Percentiles rank a stretch among this genome's conserved stretches.
These are phyloP conservation scores for Discostella stelligera DNA, from an alignment of 352 stramenopile genomes.

Conservation along the genomic window DNA sequence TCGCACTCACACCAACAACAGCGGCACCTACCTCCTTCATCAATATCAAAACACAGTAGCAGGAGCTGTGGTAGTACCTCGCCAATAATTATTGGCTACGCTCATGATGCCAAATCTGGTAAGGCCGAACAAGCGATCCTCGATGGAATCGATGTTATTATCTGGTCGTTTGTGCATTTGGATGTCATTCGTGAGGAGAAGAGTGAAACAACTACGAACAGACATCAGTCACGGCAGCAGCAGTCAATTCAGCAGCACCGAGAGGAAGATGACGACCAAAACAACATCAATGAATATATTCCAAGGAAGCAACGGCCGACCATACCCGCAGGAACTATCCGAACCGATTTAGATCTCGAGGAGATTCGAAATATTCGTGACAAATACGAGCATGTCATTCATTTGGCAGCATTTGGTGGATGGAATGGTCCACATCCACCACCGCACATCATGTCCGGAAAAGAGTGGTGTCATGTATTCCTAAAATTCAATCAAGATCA, in stretches of 20 bases:
- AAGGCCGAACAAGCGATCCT: slow-evolving; percentile 39
- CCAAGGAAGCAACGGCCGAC: background rate
- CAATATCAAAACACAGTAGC: background rate
- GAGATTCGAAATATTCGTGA: slow-evolving; percentile 26
- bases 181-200: background rate
- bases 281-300: background rate
- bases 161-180: slow-evolving; percentile 55
- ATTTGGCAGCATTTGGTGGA: slow-evolving; percentile 73
- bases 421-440: slow-evolving; percentile 60
- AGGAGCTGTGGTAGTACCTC: background rate
- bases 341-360: slow-evolving; percentile 32
- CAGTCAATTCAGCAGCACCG: too few species aligned
- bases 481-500: slow-evolving; percentile 49
- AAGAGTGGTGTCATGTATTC: slow-evolving; percentile 62
- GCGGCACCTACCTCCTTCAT: background rate
- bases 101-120: slow-evolving; percentile 36
- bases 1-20: too few species aligned
- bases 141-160: slow-evolving; percentile 39
- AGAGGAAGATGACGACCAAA: background rate
- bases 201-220: too few species aligned
- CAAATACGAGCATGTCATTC: slow-evolving; percentile 52
- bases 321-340: slow-evolving; percentile 11
- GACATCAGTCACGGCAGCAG: too few species aligned
- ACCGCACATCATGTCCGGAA: slow-evolving; percentile 15
- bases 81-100: slow-evolving; percentile 49